Evolutionary conservation across 441 rosid species (phyloP), one percentile per base, ranked within the genome.

Genomic region (Gossypium schwendimanii): DNA sequence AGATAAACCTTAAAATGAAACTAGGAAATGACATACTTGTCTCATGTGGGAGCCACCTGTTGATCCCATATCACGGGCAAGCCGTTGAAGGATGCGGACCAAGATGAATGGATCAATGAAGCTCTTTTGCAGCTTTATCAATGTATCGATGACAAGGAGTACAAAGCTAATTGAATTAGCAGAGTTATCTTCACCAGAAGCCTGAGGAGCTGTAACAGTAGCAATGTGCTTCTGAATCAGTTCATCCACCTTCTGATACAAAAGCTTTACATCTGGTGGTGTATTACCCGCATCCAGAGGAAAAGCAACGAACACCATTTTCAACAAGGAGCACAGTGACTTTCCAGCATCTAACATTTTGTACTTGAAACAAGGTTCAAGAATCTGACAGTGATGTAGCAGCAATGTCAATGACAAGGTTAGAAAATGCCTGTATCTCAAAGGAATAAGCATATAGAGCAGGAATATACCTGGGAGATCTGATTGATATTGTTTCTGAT

Each of bases 261-360:
- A 71, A 45, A 79, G 77, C 78, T 90, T 93, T 80, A 93, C 86
- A 75, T 93, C 98, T 71, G 80, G 76, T 18, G 92, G 94, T 20
- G 92, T 87, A 69, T 65, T 82, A 66, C 87, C 79, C 28, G 79
- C 91, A 77, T 93, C 97, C 63, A 84, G 82, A 63, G 99, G 98
- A 84, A 88, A 96, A 74, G 99, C 93, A 53, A 81, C 76, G 74
- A 89, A 88, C 69, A 93, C 94, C 97, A 93, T 96, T 88, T 96
- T 93, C 91, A 96, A 74, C 80, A 95, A 84, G 73, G 90, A 88
- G 84, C 98, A 95, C 76, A 95, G 77, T 67, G 99, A 90, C 86
- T 90, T 90, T 72, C 99, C 99, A 71, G 99, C 87, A 77, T 96
- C 97, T 71, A 90, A 73, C 98, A 96, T 87, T 86, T 89, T 96